Base-by-base conservation (phyloP, 257 asterid species). In the Fraxinus excelsior region DNA sequence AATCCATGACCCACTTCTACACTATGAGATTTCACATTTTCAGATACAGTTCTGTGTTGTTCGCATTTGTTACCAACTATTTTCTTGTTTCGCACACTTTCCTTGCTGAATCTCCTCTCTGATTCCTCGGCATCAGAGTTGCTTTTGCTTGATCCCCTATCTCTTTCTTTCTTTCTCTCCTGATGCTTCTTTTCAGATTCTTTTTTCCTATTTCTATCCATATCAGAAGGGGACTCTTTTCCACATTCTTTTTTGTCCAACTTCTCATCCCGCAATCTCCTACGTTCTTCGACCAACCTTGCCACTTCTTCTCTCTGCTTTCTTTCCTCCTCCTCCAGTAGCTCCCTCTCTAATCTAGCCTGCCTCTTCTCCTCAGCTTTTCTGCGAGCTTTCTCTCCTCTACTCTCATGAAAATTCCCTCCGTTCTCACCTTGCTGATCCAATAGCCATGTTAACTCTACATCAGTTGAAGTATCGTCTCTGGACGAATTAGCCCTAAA, bases 271-370 rank as follows among this genome's bases (percentile, higher is more conserved):
- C 97, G 89, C 85, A 91, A 74, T 82, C 85, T 91, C 88, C 99
- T 88, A 26, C 87, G 89, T 83, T 93, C 99, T 85, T 96, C 99
- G 23, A 96, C 99, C 86, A 96, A 83, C 84, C 96, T 60, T 2
- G 67, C 32, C 25, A 60, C 67, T 12, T 60, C 67, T 23, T 60
- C 67, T 60, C 67, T 60, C 85, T 96, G 99, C 91, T 93, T 96
- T 85, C 94, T 88, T 89, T 96, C 98, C 89, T 96, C 99, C 86
- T 93, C 97, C 86, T 96, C 99, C 79, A 91, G 60, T 26, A 89
- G 84, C 84, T 96, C 99, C 89, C 88, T 96, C 87, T 90, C 99
- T 81, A 96, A 74, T 83, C 97, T 90, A 86, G 97, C 98, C 79
- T 60, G 67, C 67, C 67, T 60, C 67, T 60, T 60, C 67, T 60